Percentiles rank a stretch among this genome's conserved stretches.
Conservation (phyloP, 2,329 filamentous ascomycete species). For the Plectosphaerella sp. region DNA sequence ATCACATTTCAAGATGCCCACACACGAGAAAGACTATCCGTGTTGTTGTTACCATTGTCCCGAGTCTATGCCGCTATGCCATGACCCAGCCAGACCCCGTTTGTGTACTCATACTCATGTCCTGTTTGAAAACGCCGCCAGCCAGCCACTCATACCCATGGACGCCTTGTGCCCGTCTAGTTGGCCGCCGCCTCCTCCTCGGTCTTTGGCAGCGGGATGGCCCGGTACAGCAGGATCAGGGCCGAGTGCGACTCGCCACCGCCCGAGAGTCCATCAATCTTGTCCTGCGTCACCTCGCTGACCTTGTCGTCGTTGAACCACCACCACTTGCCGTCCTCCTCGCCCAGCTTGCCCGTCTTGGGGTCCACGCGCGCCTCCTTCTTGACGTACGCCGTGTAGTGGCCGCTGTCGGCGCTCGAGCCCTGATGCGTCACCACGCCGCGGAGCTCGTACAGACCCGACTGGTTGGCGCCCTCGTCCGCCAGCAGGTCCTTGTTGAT, state of each 20-base stretch:
- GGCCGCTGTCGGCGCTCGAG: constrained; percentile 91
- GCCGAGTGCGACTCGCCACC: constrained; percentile 86
- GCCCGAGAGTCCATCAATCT: constrained; percentile 84
- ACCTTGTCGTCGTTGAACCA: constrained; percentile 99
- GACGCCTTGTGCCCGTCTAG: constrained; percentile 9
- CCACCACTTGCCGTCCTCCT: constrained; percentile 97
- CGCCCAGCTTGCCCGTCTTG: constrained; percentile 69
- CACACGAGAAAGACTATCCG: neutral
- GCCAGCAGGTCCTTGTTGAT: constrained; percentile 70
- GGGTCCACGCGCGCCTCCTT: constrained; percentile 72
- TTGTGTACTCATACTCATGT: neutral
- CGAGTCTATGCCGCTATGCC: neutral
- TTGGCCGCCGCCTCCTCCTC: constrained; percentile 31
- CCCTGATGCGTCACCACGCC: constrained; percentile 96
- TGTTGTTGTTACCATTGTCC: neutral
- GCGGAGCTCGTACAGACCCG: constrained; percentile 89
- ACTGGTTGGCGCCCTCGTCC: constrained; percentile 85
- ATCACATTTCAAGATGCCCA: no score
- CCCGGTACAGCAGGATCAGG: constrained; percentile 73
- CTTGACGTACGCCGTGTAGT: constrained; percentile 98
- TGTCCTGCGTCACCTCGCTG: constrained; percentile 82
- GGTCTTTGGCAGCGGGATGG: constrained; percentile 62
- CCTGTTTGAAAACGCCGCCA: neutral
- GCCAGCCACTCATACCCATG: neutral
- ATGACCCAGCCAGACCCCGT: neutral